Conservation (phyloP, 192 early-diverging fungal species). For the Kickxella alabastrina region DNA sequence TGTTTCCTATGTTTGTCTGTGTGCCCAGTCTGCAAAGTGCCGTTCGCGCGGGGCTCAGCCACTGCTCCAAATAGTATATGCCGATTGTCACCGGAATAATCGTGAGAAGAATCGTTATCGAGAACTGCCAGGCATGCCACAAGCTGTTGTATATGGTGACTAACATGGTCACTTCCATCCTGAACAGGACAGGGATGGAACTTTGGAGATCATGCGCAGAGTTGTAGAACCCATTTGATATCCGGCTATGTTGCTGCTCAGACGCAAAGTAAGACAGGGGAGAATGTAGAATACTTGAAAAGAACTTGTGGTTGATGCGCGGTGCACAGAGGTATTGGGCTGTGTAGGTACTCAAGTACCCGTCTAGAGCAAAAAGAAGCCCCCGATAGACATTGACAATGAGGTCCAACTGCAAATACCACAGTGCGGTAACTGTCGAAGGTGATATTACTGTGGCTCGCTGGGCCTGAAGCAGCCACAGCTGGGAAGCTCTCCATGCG, state of each 20-base stretch:
- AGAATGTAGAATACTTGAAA: slow-evolving; percentile 4
- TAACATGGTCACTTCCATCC: slow-evolving; percentile 4
- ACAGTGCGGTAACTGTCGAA: not conserved
- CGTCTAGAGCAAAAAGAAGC: not conserved
- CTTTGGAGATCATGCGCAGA: not conserved
- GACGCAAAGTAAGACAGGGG: slow-evolving; percentile 3
- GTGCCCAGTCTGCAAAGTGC: not conserved
- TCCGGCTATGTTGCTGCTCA: not conserved
- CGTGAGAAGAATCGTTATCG: not conserved
- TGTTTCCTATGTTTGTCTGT: not conserved
- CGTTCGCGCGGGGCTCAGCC: not conserved
- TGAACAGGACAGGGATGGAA: slow-evolving; percentile 5
- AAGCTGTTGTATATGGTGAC: not conserved
- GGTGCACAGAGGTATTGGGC: slow-evolving; percentile 3
- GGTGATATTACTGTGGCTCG: not conserved
- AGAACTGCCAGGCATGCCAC: not conserved
- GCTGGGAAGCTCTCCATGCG: not conserved
- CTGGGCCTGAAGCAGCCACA: not conserved
- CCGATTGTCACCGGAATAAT: not conserved
- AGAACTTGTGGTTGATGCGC: slow-evolving; percentile 10
- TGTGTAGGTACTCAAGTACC: not conserved
- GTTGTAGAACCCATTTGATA: slow-evolving; percentile 5
- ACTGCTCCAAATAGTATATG: not conserved
- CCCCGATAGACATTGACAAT: not conserved
- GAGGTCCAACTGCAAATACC: slow-evolving; percentile 7